These are phyloP conservation scores for Monilinia laxa DNA, from an alignment of 2,329 filamentous ascomycete species.

Conservation along the genomic window DNA sequence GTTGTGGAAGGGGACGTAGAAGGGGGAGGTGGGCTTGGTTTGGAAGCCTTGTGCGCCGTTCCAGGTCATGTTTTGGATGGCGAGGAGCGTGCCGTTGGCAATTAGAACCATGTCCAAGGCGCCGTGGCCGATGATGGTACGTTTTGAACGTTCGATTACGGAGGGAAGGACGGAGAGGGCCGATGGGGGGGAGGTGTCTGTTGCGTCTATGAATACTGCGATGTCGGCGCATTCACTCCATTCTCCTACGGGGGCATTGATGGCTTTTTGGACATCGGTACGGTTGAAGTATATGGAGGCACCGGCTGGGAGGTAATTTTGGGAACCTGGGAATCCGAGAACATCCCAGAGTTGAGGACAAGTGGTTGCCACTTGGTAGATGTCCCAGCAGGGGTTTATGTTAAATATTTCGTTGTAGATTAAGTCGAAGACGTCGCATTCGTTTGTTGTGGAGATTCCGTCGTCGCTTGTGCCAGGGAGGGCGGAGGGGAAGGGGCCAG, in stretches of 20 bases:
- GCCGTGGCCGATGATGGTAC: constrained; percentile 73
- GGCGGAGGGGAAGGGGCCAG: constrained; percentile 54
- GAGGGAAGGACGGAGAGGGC: constrained; percentile 60
- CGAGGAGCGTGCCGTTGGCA: constrained; percentile 57
- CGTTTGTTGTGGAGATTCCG: constrained; percentile 40
- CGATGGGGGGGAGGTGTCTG: constrained; percentile 55
- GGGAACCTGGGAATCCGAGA: constrained; percentile 61
- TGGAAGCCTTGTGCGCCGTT: constrained; percentile 60
- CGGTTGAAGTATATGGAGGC: constrained; percentile 63
- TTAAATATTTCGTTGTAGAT: constrained; percentile 54
- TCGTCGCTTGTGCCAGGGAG: constrained; percentile 47
- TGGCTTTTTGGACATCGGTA: constrained; percentile 58
- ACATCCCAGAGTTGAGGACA: constrained; percentile 71
- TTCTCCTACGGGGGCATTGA: constrained; percentile 60
- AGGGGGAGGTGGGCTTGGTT: constrained; percentile 42
- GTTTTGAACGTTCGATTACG: constrained; percentile 71
- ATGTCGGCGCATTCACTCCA: constrained; percentile 57
- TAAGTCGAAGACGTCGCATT: constrained; percentile 59
- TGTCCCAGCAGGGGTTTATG: constrained; percentile 76
- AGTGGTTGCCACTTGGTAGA: constrained; percentile 70
- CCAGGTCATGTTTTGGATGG: constrained; percentile 70
- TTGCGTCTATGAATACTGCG: constrained; percentile 48
- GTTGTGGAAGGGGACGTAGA: constrained; percentile 56
- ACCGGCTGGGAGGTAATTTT: constrained; percentile 62
- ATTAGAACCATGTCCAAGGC: constrained; percentile 55